Conservation (phyloP, 371 early-diverging fungal species). For the Thermomucor indicae-seudaticae region DNA sequence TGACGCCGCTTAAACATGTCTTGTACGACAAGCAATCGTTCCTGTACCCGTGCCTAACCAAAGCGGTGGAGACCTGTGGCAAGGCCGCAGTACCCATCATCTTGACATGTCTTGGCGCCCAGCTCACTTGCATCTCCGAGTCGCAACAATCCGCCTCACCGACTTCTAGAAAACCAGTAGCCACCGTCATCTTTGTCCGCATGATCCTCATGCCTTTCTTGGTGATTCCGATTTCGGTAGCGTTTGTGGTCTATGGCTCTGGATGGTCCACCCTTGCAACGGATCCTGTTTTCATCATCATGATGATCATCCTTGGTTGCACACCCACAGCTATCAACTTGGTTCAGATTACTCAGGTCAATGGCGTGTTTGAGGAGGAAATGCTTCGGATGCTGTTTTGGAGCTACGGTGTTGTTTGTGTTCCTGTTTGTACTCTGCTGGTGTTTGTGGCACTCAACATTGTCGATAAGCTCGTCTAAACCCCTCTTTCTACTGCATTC, state of each 20-base stretch:
- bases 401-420: slow-evolving; percentile 55
- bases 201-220: slow-evolving; percentile 42
- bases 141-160: slow-evolving; percentile 9
- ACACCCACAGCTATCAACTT: slow-evolving; percentile 59
- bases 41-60: slow-evolving; percentile 52
- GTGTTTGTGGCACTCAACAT: slow-evolving; percentile 43
- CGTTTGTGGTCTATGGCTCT: slow-evolving; percentile 33
- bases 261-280: slow-evolving; percentile 32
- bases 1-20: slow-evolving; percentile 45
- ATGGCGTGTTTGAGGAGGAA: slow-evolving; percentile 51
- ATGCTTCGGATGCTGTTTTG: slow-evolving; percentile 56
- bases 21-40: slow-evolving; percentile 49
- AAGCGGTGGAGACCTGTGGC: slow-evolving; percentile 62
- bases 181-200: slow-evolving; percentile 35
- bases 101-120: slow-evolving; percentile 66
- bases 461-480: slow-evolving; percentile 17
- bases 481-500: background rate
- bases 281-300: slow-evolving; percentile 47
- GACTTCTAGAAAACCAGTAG: slow-evolving; percentile 27
- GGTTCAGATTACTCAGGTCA: slow-evolving; percentile 54
- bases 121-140: slow-evolving; percentile 35
- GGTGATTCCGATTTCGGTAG: slow-evolving; percentile 37
- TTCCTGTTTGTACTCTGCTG: slow-evolving; percentile 45
- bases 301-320: slow-evolving; percentile 50
- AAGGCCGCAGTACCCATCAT: slow-evolving; percentile 68